These are phyloP conservation scores for Tetrapyrgos nigripes DNA, from an alignment of 1,284 basidiomycete species.

Conservation along the genomic window DNA sequence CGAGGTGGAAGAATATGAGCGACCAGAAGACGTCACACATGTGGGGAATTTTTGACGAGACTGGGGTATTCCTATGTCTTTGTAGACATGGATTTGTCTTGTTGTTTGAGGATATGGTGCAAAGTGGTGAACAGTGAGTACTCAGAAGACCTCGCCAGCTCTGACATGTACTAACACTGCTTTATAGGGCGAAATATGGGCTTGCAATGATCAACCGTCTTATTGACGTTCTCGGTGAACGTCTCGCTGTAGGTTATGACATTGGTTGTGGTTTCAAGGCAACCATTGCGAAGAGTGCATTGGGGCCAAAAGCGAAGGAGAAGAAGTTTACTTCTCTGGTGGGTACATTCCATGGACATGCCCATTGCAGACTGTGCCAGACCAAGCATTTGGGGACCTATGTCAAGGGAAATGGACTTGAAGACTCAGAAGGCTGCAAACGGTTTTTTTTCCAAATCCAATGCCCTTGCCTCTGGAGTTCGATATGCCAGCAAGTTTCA, in stretches of 20 bases:
- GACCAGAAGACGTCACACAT: too few relatives aligned
- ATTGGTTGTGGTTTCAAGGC: slow-evolving; percentile 22
- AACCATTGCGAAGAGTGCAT: slow-evolving; percentile 12
- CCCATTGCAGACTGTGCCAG: slow-evolving; percentile 30
- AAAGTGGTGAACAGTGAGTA: too few relatives aligned
- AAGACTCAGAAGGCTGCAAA: too few relatives aligned
- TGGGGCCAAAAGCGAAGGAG: slow-evolving; percentile 2
- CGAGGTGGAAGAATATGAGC: slow-evolving; percentile 4
- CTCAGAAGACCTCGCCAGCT: slow-evolving; percentile 17
- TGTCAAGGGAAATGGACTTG: too few relatives aligned
- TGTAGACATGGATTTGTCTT: too few relatives aligned
- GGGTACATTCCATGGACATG: slow-evolving; percentile 26
- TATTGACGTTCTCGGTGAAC: background rate
- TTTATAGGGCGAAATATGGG: slow-evolving; percentile 10
- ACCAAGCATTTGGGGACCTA: slow-evolving; percentile 21
- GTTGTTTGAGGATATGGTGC: too few relatives aligned
- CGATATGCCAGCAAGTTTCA: too few relatives aligned
- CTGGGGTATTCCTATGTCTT: too few relatives aligned
- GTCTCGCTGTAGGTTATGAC: slow-evolving; percentile 18
- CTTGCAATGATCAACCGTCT: too few relatives aligned
- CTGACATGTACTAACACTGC: slow-evolving; percentile 22
- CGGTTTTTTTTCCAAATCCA: slow-evolving; percentile 28
- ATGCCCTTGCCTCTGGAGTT: slow-evolving; percentile 23
- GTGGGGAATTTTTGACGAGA: too few relatives aligned
- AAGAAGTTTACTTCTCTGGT: slow-evolving; percentile 6